These are phyloP conservation scores for Arthonia radiata DNA, from an alignment of 495 filamentous ascomycete species.

Conservation along the genomic window DNA sequence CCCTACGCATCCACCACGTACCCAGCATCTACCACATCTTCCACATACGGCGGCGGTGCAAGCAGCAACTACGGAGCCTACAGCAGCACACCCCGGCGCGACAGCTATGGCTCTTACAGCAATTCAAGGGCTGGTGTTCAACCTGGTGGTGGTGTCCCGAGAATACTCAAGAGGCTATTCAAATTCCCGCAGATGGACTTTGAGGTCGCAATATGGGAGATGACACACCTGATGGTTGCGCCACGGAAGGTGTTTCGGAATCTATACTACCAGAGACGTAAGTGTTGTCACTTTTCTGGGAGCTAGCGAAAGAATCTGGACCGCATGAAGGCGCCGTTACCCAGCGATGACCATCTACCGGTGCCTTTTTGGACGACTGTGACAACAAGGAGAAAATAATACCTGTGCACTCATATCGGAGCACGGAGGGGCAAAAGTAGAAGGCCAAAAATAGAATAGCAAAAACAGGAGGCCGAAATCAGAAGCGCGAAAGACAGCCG, in stretches of 20 bases:
- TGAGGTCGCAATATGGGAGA: constrained; percentile 60
- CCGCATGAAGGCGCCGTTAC: not conserved
- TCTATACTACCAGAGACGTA: constrained; percentile 48
- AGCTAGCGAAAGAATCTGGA: not conserved
- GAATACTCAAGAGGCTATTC: constrained; percentile 29
- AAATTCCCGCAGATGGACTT: constrained; percentile 50
- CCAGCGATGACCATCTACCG: not conserved
- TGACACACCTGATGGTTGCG: constrained; percentile 45
- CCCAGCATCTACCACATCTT: too few species aligned
- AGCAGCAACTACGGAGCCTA: too few species aligned
- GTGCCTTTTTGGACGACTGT: not conserved
- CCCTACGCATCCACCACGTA: too few species aligned
- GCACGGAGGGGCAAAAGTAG: too few species aligned
- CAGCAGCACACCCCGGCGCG: too few species aligned
- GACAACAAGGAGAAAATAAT: not conserved
- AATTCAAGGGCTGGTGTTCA: too few species aligned
- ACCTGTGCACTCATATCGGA: constrained; percentile 7
- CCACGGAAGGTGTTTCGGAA: constrained; percentile 57
- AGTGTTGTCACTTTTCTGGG: not conserved
- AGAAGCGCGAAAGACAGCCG: too few species aligned
- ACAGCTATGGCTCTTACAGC: too few species aligned
- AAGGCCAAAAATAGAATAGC: too few species aligned
- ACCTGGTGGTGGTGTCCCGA: too few species aligned
- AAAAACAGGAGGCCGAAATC: too few species aligned
- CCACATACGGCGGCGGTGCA: too few species aligned